phyloP scores from a whole-genome alignment of 2,329 filamentous ascomycete genomes.

The Diaporthe sp. region DNA sequence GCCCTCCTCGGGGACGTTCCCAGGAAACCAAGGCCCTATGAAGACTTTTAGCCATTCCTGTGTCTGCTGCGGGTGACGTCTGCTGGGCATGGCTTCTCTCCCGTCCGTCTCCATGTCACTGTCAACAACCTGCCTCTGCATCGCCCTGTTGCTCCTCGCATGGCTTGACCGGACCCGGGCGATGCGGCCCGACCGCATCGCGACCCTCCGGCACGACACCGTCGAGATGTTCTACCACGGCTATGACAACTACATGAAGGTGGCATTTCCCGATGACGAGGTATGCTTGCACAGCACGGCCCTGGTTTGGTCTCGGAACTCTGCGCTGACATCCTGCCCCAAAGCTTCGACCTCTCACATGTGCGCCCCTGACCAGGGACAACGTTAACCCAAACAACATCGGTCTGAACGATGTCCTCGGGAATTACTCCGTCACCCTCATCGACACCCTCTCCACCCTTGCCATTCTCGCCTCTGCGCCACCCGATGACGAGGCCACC shows the following conservation, averaged over 20 bases:
- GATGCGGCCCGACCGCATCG: conserved; percentile 67
- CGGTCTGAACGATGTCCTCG: conserved; percentile 93
- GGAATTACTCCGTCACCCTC: conserved; percentile 95
- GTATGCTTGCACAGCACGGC: conserved; percentile 47
- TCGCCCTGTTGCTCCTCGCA: conserved; percentile 47
- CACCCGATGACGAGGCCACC: conserved; percentile 62
- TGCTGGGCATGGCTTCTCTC: conserved; percentile 46
- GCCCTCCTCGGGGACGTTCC: conserved; percentile 25
- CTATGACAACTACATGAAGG: conserved; percentile 91
- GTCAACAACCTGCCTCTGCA: conserved; percentile 36
- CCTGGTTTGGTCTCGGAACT: conserved; percentile 27
- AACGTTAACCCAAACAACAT: conserved; percentile 81
- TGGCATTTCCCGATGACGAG: conserved; percentile 97
- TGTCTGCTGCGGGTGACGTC: conserved; percentile 51
- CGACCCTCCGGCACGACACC: conserved; percentile 67
- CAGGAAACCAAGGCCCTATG: conserved; percentile 28
- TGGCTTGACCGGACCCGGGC: conserved; percentile 53
- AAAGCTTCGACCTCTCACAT: conserved; percentile 86
- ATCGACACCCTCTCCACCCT: conserved; percentile 96
- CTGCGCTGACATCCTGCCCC: conserved; percentile 12
- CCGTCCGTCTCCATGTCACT: conserved; percentile 5
- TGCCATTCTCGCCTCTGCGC: conserved; percentile 86
- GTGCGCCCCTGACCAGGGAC: conserved; percentile 86
- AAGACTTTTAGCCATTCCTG: conserved; percentile 18
- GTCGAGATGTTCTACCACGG: conserved; percentile 96